Percentiles rank a stretch among this genome's conserved stretches.
phyloP scores from a whole-genome alignment of 768 basidiomycete species.

The Suillus clintonianus region DNA sequence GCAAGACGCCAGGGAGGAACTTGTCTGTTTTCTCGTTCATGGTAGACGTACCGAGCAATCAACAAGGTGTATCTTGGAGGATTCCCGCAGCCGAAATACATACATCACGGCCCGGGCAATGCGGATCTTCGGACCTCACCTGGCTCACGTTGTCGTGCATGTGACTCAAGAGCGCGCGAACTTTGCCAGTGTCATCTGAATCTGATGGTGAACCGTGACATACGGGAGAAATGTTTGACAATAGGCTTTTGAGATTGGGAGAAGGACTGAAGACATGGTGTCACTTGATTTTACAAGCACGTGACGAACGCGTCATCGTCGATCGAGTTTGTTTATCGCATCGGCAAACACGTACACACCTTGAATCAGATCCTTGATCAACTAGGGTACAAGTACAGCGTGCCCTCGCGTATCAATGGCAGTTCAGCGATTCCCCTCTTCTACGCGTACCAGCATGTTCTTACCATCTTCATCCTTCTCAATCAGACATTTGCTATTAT shows the following conservation, averaged over 20 bases:
- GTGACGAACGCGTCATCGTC: background rate
- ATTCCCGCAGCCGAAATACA: background rate
- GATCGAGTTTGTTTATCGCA: background rate
- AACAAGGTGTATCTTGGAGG: background rate
- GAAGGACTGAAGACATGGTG: too few species aligned
- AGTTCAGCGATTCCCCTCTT: too few species aligned
- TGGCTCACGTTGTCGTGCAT: background rate
- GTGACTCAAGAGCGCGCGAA: too few species aligned
- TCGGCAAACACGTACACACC: background rate
- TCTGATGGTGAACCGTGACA: too few species aligned
- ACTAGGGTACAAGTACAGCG: background rate
- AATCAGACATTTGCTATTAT: background rate
- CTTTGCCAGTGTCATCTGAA: too few species aligned
- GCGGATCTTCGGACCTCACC: background rate
- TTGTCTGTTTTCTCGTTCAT: conserved; percentile 6
- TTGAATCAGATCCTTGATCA: too few species aligned
- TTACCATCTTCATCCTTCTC: background rate
- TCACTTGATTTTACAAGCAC: background rate
- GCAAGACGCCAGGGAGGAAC: conserved; percentile 14
- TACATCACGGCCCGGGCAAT: background rate
- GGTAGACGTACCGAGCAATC: conserved; percentile 14
- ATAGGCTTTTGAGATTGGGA: too few species aligned
- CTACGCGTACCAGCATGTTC: background rate
- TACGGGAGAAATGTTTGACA: too few species aligned
- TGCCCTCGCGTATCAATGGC: too few species aligned